phyloP scores from a whole-genome alignment of 2,329 filamentous ascomycete genomes.

The Cryphonectria nitschkei region DNA sequence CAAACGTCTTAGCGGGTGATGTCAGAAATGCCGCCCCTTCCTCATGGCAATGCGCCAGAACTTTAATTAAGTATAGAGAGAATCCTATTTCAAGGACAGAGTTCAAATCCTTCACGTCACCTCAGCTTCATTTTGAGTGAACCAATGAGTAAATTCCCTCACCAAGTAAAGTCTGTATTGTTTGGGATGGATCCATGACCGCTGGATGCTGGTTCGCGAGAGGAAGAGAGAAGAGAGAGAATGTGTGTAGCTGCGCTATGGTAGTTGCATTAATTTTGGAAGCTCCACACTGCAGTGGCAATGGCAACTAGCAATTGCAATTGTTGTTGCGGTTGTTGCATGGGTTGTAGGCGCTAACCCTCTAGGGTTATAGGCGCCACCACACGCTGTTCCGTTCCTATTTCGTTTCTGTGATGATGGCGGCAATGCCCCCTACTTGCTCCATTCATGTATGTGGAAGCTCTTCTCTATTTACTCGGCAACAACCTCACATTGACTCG shows the following conservation, averaged over 20 bases:
- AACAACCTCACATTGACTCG: background rate
- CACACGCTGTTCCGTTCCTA: background rate
- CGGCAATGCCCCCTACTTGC: background rate
- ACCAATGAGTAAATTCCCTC: background rate
- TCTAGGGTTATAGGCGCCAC: background rate
- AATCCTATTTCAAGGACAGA: background rate
- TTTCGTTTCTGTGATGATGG: background rate
- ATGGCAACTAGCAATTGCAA: background rate
- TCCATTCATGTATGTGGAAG: background rate
- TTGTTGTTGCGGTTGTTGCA: background rate
- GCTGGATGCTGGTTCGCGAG: background rate
- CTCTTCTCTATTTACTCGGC: background rate
- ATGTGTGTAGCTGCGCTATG: too few species aligned
- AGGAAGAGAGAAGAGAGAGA: too few species aligned
- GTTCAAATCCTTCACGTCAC: constrained; percentile 3
- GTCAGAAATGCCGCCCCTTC: constrained; percentile 12
- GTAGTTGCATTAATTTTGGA: background rate
- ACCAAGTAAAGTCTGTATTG: background rate
- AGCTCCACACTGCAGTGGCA: background rate
- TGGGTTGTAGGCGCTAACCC: constrained; percentile 7
- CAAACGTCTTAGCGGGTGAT: constrained; percentile 13
- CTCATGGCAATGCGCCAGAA: background rate
- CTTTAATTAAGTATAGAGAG: background rate
- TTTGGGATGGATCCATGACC: background rate
- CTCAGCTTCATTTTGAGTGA: background rate